Percentiles rank a stretch among this genome's conserved stretches.
Evolutionary conservation across 2,329 filamentous ascomycete species (phyloP).

Genomic region (Aspergillus sp.): DNA sequence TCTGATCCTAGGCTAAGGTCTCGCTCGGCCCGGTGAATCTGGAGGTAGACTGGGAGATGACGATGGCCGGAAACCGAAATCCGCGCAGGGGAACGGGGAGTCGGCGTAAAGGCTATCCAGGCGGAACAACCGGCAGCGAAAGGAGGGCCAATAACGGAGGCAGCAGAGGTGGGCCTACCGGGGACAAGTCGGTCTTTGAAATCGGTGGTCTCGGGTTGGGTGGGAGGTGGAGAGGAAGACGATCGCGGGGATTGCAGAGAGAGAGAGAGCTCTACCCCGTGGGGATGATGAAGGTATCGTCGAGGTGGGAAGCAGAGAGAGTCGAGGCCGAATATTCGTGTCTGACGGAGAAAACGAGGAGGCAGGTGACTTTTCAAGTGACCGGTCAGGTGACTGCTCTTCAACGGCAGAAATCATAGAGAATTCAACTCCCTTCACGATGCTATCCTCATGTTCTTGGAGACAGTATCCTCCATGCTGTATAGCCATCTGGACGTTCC

Average conservation of each 20-base stretch:
- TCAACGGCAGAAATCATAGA: too few relatives aligned
- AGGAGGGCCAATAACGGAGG: neutral
- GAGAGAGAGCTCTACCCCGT: constrained; percentile 7
- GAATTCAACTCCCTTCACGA: too few relatives aligned
- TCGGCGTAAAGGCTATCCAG: too few relatives aligned
- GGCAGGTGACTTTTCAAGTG: neutral
- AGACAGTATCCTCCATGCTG: too few relatives aligned
- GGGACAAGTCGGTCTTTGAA: neutral
- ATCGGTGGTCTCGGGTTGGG: neutral
- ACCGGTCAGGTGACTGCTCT: too few relatives aligned
- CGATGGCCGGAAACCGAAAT: constrained; percentile 14
- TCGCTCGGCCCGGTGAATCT: too few relatives aligned
- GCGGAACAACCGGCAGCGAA: too few relatives aligned
- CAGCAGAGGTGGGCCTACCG: neutral
- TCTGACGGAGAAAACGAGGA: constrained; percentile 2
- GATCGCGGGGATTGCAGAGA: constrained; percentile 4
- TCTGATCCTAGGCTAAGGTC: constrained; percentile 6
- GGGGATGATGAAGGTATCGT: constrained; percentile 2
- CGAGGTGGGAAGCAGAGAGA: neutral
- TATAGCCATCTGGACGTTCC: too few relatives aligned
- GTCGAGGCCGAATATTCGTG: neutral
- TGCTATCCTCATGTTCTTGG: too few relatives aligned
- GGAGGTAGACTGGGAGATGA: neutral
- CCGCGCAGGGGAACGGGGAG: too few relatives aligned
- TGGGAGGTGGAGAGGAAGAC: constrained; percentile 4